Conservation (phyloP, 192 early-diverging fungal genomes). For the Coemansia sp. region DNA sequence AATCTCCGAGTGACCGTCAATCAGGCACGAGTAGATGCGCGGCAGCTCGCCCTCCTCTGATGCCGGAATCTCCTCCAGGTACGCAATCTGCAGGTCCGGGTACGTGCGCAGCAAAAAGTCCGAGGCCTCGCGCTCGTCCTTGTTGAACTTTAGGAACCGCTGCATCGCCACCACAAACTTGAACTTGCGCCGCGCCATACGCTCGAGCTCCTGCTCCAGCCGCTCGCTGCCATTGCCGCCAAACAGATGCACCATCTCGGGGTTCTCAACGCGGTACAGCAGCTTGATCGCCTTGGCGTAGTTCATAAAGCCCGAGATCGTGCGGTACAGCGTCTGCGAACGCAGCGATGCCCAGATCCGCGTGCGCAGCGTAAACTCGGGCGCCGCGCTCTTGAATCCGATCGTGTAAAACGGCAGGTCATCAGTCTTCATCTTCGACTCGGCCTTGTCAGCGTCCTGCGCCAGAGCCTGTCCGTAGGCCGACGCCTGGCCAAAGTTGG, state of each 20-base stretch:
- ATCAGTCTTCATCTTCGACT: conserved; percentile 66
- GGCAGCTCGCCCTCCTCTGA: conserved; percentile 59
- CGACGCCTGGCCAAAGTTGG: conserved; percentile 52
- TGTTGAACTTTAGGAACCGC: conserved; percentile 72
- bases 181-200: conserved; percentile 72
- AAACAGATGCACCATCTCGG: conserved; percentile 65
- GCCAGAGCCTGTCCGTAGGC: conserved; percentile 50
- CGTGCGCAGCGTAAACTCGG: conserved; percentile 78
- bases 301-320: conserved; percentile 84
- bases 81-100: conserved; percentile 76
- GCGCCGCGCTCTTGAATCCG: conserved; percentile 75
- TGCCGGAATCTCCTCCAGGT: conserved; percentile 66
- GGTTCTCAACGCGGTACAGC: conserved; percentile 74
- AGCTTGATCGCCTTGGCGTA: conserved; percentile 81
- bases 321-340: conserved; percentile 81
- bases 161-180: conserved; percentile 84
- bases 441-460: conserved; percentile 55
- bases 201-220: conserved; percentile 65
- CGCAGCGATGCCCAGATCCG: conserved; percentile 86
- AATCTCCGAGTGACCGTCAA: conserved; percentile 72
- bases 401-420: conserved; percentile 78
- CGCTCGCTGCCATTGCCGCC: conserved; percentile 60
- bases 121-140: conserved; percentile 68
- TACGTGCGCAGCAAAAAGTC: conserved; percentile 74
- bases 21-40: conserved; percentile 60